These are phyloP conservation scores for Aspergillus brunneoviolaceus DNA, from an alignment of 2,329 filamentous ascomycete genomes.

Conservation along the genomic window DNA sequence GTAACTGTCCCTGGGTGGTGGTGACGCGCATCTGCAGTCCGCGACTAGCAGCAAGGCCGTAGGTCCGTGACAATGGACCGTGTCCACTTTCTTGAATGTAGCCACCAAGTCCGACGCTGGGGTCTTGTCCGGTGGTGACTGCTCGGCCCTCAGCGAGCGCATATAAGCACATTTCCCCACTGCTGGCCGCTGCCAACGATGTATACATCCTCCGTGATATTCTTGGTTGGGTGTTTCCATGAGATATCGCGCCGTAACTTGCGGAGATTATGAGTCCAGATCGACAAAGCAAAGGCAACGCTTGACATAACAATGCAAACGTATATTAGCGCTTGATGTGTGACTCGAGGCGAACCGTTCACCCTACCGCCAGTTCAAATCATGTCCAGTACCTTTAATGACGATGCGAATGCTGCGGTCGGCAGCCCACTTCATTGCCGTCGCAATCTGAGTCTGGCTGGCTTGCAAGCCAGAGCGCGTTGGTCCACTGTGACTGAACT, in stretches of 20 bases:
- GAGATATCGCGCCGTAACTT: conserved; percentile 26
- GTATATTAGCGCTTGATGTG: no score
- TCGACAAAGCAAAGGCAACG: conserved; percentile 45
- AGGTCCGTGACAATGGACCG: conserved; percentile 20
- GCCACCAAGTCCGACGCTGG: conserved; percentile 49
- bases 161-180: conserved; percentile 15
- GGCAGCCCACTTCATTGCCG: conserved; percentile 30
- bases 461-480: conserved; percentile 29
- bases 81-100: conserved; percentile 34
- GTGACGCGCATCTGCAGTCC: conserved; percentile 29
- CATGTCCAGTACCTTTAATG: conserved; percentile 28
- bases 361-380: conserved; percentile 22
- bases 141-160: conserved; percentile 22
- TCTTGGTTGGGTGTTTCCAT: conserved; percentile 15
- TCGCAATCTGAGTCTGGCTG: conserved; percentile 33
- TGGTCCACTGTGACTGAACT: conserved; percentile 30
- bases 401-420: conserved; percentile 25
- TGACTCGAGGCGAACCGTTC: conserved; percentile 9
- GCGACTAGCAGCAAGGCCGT: conserved; percentile 29
- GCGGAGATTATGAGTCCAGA: conserved; percentile 51
- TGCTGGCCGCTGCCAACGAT: conserved; percentile 20
- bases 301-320: conserved; percentile 28
- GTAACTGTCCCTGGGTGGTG: conserved; percentile 29
- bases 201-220: conserved; percentile 13
- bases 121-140: conserved; percentile 57